These are phyloP conservation scores for Pseudogymnoascus sp. DNA, from an alignment of 2,329 filamentous ascomycete species.

Conservation along the genomic window DNA sequence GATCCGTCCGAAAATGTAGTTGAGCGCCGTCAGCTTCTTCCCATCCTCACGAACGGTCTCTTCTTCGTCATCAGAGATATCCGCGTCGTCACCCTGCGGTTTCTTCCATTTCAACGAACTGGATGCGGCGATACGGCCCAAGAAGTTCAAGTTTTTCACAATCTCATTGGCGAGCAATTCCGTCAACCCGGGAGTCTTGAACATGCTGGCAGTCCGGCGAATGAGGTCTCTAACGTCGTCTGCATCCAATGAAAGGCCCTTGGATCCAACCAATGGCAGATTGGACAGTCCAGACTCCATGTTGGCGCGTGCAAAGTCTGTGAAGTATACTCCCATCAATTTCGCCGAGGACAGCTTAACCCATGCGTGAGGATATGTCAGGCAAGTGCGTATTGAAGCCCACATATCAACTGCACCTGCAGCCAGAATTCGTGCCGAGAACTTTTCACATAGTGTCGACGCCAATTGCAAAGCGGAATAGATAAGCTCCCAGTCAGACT, in stretches of 20 bases:
- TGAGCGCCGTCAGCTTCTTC: conserved; percentile 47
- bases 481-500: conserved; percentile 62
- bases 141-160: conserved; percentile 74
- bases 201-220: conserved; percentile 40
- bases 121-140: conserved; percentile 58
- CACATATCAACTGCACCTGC: conserved; percentile 58
- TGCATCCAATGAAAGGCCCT: conserved; percentile 60
- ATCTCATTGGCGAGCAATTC: conserved; percentile 72
- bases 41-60: conserved; percentile 39
- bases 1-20: conserved; percentile 71
- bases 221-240: conserved; percentile 56
- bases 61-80: conserved; percentile 33
- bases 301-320: conserved; percentile 64
- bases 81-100: conserved; percentile 36
- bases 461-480: conserved; percentile 66
- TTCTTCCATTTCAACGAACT: conserved; percentile 44
- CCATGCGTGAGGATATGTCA: conserved; percentile 63
- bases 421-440: conserved; percentile 57
- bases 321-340: conserved; percentile 69
- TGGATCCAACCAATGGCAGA: conserved; percentile 59
- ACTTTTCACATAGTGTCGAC: conserved; percentile 57
- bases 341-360: conserved; percentile 72
- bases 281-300: conserved; percentile 43
- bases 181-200: conserved; percentile 58
- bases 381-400: conserved; percentile 57